A percentile compares a stretch with the other conserved stretches of the same genome.
These are phyloP conservation scores for Trichothecium sympodiale DNA, from an alignment of 2,329 filamentous ascomycete species.

Conservation along the genomic window DNA sequence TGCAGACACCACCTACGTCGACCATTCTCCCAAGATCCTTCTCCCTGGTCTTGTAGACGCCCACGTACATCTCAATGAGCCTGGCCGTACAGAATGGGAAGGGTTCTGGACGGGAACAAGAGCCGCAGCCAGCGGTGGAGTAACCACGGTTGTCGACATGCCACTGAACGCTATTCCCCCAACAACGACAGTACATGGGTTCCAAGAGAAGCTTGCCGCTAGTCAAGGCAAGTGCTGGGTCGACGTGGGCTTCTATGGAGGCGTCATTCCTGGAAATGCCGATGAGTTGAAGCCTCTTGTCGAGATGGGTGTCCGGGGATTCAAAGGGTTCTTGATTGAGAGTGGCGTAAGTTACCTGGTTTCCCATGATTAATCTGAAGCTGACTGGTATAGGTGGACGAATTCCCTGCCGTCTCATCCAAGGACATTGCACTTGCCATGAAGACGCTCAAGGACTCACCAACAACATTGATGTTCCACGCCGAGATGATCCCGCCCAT, in stretches of 20 bases:
- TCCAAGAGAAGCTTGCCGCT: slow-evolving; percentile 77
- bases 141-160: slow-evolving; percentile 97
- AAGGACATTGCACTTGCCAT: slow-evolving; percentile 72
- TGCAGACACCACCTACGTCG: slow-evolving; percentile 57
- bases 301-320: slow-evolving; percentile 77
- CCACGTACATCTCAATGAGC: slow-evolving; percentile 96
- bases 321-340: slow-evolving; percentile 97
- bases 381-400: slow-evolving; percentile 57
- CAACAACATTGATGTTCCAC: slow-evolving; percentile 97
- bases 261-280: slow-evolving; percentile 83
- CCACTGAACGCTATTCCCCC: slow-evolving; percentile 93
- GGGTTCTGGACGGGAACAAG: slow-evolving; percentile 92
- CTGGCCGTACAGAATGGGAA: slow-evolving; percentile 95
- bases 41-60: slow-evolving; percentile 91
- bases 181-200: slow-evolving; percentile 74
- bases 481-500: slow-evolving; percentile 96
- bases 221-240: slow-evolving; percentile 90
- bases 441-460: slow-evolving; percentile 63
- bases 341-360: slow-evolving; percentile 62
- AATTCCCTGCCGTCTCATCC: slow-evolving; percentile 85
- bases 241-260: slow-evolving; percentile 97
- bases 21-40: slow-evolving; percentile 76
- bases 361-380: background rate
- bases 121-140: slow-evolving; percentile 88
- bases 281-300: slow-evolving; percentile 70